Base-by-base conservation (phyloP, 148 eudicot genomes). In the Rhododendron williamsianum region DNA sequence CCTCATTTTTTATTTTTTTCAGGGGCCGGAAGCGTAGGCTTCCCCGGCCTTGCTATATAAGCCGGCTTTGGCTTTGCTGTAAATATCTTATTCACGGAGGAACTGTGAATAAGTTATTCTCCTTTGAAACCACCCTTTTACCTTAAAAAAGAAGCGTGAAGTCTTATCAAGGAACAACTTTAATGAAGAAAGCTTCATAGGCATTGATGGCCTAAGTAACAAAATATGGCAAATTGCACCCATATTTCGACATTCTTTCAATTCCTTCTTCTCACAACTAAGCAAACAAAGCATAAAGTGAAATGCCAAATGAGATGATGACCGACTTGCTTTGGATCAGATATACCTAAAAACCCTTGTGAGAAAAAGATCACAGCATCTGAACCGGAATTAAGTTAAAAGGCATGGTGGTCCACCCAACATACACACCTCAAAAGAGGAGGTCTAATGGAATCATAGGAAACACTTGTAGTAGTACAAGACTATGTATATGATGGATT, bases 391-490 rank as follows among this genome's bases (percentile, higher is more conserved):
- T 82, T 82, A 41, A 35, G 76, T 41, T 58, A 19, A 56, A 86
- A 82, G 77, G 74, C 36, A 73, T 19, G 30, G 13, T 72, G n/a
- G 54, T 71, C 78, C 88, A 76, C 48, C 46, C 23, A 63, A 80
- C 45, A 19, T 72, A 15, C 63, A 54, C 83, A 19, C 80, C n/a
- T 41, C 45, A 41, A 88, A 85, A 88, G 83, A 52, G 87, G 88
- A 74, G 86, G 45, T 41, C 45, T 41, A 81, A 71, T 72, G 81
- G 81, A 80, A 89, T 87, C 86, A 89, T 58, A 19, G 9, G 65
- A 21, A 89, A 73, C 86, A 41, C 45, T 41, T 41, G 8, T 4
- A 41, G 45, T 41, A 41, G 45, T 41, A 41, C 45, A 41, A 41
- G 8, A 41, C 6, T 41, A 6, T 6, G 45, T 41, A 41, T 6